phyloP scores from a whole-genome alignment of 192 early-diverging fungal genomes.

The Coemansia sp. region DNA sequence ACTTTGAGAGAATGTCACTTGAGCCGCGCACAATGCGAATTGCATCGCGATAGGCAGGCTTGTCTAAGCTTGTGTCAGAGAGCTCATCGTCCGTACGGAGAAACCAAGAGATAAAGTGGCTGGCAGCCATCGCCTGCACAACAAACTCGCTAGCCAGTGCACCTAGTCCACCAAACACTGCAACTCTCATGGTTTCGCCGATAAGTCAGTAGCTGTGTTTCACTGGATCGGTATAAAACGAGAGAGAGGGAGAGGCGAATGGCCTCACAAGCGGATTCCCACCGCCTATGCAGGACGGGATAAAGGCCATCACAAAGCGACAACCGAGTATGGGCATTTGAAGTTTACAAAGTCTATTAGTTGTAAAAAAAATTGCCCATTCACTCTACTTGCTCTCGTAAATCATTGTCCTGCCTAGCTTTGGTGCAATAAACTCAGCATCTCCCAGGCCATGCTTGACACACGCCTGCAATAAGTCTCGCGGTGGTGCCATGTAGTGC shows the following conservation, averaged over 20 bases:
- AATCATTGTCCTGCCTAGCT: conserved; percentile 35
- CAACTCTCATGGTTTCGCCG: conserved; percentile 19
- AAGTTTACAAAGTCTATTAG: not conserved
- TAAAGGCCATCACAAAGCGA: no score
- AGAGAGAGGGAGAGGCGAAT: not conserved
- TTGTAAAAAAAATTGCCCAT: not conserved
- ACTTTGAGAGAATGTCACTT: conserved; percentile 15
- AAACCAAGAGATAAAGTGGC: conserved; percentile 31
- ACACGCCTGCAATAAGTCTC: conserved; percentile 55
- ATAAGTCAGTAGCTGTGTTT: not conserved
- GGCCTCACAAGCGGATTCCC: no score
- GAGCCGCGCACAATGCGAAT: conserved; percentile 23
- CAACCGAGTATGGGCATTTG: not conserved
- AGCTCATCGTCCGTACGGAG: conserved; percentile 18
- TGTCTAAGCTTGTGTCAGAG: conserved; percentile 14
- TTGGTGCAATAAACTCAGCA: conserved; percentile 32
- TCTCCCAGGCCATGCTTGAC: conserved; percentile 18
- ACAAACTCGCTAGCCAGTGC: conserved; percentile 25
- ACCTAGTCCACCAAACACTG: conserved; percentile 39
- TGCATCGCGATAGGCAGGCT: conserved; percentile 11
- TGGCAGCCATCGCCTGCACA: conserved; percentile 17
- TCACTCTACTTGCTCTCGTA: conserved; percentile 3
- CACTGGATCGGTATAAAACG: not conserved
- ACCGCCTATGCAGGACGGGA: no score
- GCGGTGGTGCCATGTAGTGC: conserved; percentile 65